These are phyloP conservation scores for Boletellus deceptivus DNA, from an alignment of 1,284 basidiomycete species.

Conservation along the genomic window DNA sequence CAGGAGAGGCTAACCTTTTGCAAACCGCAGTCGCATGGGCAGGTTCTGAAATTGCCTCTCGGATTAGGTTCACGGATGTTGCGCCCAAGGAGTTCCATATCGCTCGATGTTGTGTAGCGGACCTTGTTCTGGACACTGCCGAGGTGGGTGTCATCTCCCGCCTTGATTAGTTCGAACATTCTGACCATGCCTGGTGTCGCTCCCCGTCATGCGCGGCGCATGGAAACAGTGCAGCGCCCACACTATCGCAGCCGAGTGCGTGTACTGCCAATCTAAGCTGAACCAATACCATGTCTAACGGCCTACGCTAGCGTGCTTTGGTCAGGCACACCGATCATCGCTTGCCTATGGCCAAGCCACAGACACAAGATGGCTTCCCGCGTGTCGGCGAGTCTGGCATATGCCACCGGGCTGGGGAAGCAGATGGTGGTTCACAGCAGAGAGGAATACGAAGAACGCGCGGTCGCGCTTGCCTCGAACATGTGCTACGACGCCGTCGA, in stretches of 20 bases:
- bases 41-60: slow-evolving; percentile 49
- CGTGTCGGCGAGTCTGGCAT: slow-evolving; percentile 56
- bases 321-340: slow-evolving; percentile 60
- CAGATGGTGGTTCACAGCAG: slow-evolving; percentile 51
- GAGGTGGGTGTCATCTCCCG: slow-evolving; percentile 40
- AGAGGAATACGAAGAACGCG: slow-evolving; percentile 54
- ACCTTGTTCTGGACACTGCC: slow-evolving; percentile 61
- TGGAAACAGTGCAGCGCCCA: slow-evolving; percentile 55
- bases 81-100: slow-evolving; percentile 55
- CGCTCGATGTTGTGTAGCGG: slow-evolving; percentile 51
- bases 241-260: slow-evolving; percentile 59
- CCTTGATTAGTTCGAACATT: background rate
- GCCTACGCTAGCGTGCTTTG: slow-evolving; percentile 46
- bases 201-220: background rate
- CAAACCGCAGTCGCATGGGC: slow-evolving; percentile 52
- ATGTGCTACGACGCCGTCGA: slow-evolving; percentile 22
- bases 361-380: slow-evolving; percentile 60
- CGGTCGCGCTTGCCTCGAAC: slow-evolving; percentile 45
- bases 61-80: slow-evolving; percentile 59
- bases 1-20: slow-evolving; percentile 53
- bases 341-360: slow-evolving; percentile 57
- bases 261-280: slow-evolving; percentile 3
- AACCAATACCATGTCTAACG: slow-evolving; percentile 7
- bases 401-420: slow-evolving; percentile 54
- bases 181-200: background rate